Evolutionary conservation across 352 stramenopile species (phyloP).

Genomic region (Pythium brachiatum): DNA sequence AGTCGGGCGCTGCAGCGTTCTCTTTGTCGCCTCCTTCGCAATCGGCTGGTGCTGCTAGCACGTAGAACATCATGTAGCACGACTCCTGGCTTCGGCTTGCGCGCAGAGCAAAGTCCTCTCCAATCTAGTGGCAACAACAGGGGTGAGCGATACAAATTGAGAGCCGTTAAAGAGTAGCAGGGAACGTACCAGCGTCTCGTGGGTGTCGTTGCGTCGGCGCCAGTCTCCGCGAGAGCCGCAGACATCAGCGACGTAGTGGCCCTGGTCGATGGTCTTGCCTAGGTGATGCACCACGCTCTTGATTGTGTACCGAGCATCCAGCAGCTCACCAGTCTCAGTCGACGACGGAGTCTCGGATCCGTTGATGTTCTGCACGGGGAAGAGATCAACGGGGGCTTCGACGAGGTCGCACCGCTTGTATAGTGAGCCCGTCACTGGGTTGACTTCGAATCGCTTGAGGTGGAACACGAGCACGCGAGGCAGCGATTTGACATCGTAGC

Average conservation of each 20-base stretch:
- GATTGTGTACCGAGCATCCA: slow-evolving; percentile 21
- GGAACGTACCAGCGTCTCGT: slow-evolving; percentile 64
- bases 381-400: slow-evolving; percentile 39
- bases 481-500: slow-evolving; percentile 63
- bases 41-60: slow-evolving; percentile 35
- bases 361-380: slow-evolving; percentile 24
- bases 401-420: slow-evolving; percentile 82
- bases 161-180: neutral
- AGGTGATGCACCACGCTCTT: slow-evolving; percentile 85
- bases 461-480: slow-evolving; percentile 77
- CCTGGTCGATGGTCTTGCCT: slow-evolving; percentile 73
- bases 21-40: slow-evolving; percentile 51
- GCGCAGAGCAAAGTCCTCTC: slow-evolving; percentile 69
- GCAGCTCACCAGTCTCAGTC: neutral
- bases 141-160: neutral
- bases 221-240: slow-evolving; percentile 49
- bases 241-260: slow-evolving; percentile 83
- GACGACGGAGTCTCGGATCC: neutral
- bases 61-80: slow-evolving; percentile 89
- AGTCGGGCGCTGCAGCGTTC: slow-evolving; percentile 32
- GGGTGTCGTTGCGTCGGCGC: slow-evolving; percentile 80
- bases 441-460: slow-evolving; percentile 85
- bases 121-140: slow-evolving; percentile 43
- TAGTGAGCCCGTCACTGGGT: slow-evolving; percentile 53
- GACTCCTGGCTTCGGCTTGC: slow-evolving; percentile 78